Base-by-base conservation (phyloP, 2,329 filamentous ascomycete species). In the Fusarium setosum region DNA sequence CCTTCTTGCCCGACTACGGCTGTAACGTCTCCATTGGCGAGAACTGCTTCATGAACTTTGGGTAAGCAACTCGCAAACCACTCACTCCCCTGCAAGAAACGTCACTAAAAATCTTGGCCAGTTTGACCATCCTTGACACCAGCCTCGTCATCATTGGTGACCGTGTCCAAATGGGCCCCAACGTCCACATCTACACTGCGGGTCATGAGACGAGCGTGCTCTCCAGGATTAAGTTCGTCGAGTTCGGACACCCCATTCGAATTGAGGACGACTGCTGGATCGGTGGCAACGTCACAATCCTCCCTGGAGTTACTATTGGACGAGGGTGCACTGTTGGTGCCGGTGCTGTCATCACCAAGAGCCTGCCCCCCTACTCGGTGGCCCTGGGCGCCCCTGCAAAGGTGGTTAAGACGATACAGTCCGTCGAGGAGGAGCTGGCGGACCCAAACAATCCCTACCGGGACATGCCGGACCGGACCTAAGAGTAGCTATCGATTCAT, bases 111-210 rank as follows among this genome's bases (percentile, higher is more conserved):
- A 1, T 1, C 0, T 3, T 5, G 5, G 0, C n/a, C 15, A 83
- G 81, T 59, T 73, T 84, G 55, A 87, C 88, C 3, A 89, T 94
- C 60, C 80, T 94, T 13, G 92, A 95, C 73, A 93, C 89, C n/a
- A 91, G 88, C 65, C 80, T 87, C 3, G 89, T 94, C 37, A 80
- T 76, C 5, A 90, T 94, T 44, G 92, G 92, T 0, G 84, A 90
- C 23, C 85, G 92, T 24, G 92, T 91, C 2, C 78, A 92, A 65
- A 83, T 94, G 54, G 92, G 90, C 0, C 90, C 92, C 0, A 90
- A 88, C 68, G 90, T 94, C 0, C 86, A 82, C 48, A 85, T 96
- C 55, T 92, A 88, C 72, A 86, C 88, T 3, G 92, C 87, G 1
- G 90, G 88, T 0, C 92, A 96, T 74, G 91, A 92, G 47, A 81